Base-by-base conservation (phyloP, 768 basidiomycete species). In the Podaxis sp. region DNA sequence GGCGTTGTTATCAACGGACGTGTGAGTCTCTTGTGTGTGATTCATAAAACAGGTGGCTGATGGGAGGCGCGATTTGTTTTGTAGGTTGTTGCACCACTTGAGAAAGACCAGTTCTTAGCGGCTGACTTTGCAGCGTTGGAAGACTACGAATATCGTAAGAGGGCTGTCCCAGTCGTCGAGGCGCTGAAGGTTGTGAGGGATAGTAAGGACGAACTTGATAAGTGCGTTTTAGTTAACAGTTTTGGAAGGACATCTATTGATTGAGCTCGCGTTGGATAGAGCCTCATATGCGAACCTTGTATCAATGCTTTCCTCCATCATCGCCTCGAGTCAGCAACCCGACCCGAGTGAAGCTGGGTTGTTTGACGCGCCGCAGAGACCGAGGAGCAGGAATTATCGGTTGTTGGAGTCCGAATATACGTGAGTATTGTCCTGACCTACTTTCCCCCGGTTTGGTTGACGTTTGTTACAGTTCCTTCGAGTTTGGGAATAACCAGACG, bases 1-100 rank as follows among this genome's bases (percentile, higher is more conserved):
- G 91, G 81, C 0, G 61, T 98, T 38, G 62, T 95, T 37, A 75
- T 91, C 55, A 97, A 97, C 65, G 96, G 95, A 25, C 79, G 95
- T 35, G 93, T 95, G 68, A 70, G 89, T 75, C 6, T 14, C 61
- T 60, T 25, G 18, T 25, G 3, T 50, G 25, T 27, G 14, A 1
- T 32, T 16, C n/a, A 4, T 2, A 11, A 23, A 32, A 32, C 32
- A 9, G 5, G 4, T 9, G 21, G 44, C 35, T 56, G 47, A 60
- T 55, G 32, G 5, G 6, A n/a, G 42, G 9, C 6, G 16, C n/a
- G 5, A 7, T 44, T 11, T 36, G 2, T 37, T 59, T 14, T 50
- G 1, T 65, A 96, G 95, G 72, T 96, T 55, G 75, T 98, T 27
- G 91, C 92, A 0, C 92, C 93, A 0, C 74, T 97, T 38, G 72